phyloP scores from a whole-genome alignment of 352 stramenopile species.

The Phytophthora boehmeriae region DNA sequence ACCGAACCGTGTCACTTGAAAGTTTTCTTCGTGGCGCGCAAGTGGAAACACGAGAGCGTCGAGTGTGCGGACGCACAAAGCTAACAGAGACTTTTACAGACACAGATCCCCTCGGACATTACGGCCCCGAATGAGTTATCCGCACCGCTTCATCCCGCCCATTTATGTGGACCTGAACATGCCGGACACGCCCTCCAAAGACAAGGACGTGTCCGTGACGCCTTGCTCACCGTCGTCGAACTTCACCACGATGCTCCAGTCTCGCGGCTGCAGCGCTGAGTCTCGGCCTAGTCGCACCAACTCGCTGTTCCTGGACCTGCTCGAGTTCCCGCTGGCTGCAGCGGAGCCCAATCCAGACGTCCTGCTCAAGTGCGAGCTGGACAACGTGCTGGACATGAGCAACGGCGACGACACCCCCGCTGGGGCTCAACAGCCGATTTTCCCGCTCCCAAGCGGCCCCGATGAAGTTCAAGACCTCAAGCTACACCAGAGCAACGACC shows the following conservation, averaged over 20 bases:
- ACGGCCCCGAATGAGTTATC: slow-evolving; percentile 34
- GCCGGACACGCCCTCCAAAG: slow-evolving; percentile 29
- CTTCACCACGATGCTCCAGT: slow-evolving; percentile 29
- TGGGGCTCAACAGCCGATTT: slow-evolving; percentile 33
- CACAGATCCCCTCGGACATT: neutral
- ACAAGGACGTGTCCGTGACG: slow-evolving; percentile 17
- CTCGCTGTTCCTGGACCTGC: slow-evolving; percentile 39
- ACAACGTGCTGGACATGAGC: slow-evolving; percentile 39
- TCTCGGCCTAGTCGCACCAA: slow-evolving; percentile 36
- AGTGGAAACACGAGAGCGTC: slow-evolving; percentile 5
- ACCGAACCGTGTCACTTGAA: slow-evolving; percentile 27
- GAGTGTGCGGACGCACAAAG: slow-evolving; percentile 2
- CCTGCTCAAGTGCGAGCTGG: slow-evolving; percentile 43
- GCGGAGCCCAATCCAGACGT: slow-evolving; percentile 33
- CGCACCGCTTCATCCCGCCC: slow-evolving; percentile 43
- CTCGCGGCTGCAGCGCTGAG: slow-evolving; percentile 19
- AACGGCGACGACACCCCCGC: slow-evolving; percentile 31
- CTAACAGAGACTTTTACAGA: neutral
- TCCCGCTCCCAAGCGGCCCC: slow-evolving; percentile 31
- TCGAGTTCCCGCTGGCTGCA: slow-evolving; percentile 34
- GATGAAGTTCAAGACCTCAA: slow-evolving; percentile 24
- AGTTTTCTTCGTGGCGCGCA: slow-evolving; percentile 34
- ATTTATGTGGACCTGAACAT: slow-evolving; percentile 52
- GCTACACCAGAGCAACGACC: slow-evolving; percentile 32
- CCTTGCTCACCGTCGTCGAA: slow-evolving; percentile 23